phyloP scores from a whole-genome alignment of 345 rosid species.

The Adansonia digitata region DNA sequence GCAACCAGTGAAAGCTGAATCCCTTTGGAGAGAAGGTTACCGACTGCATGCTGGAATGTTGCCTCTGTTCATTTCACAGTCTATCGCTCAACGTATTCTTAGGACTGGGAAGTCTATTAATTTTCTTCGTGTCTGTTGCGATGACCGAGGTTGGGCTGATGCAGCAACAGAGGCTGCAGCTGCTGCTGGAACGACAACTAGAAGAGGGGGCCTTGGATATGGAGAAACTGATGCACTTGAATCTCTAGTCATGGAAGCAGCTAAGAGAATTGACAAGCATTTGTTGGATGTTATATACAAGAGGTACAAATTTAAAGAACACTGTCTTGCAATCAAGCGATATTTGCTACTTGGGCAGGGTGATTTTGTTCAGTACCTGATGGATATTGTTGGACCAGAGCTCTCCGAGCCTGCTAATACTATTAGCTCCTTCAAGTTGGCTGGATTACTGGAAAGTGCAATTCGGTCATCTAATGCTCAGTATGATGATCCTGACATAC shows the following conservation, averaged over 20 bases:
- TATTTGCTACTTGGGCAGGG: conserved; percentile 97
- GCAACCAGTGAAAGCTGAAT: conserved; percentile 90
- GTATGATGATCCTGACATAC: conserved; percentile 83
- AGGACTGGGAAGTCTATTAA: conserved; percentile 97
- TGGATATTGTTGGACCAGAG: conserved; percentile 62
- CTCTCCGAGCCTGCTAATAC: conserved; percentile 98
- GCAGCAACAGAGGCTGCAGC: conserved; percentile 86
- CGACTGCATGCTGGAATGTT: conserved; percentile 48
- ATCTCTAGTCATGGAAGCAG: conserved; percentile 83
- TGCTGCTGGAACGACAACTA: conserved; percentile 89
- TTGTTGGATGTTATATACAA: conserved; percentile 75
- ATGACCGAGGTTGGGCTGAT: conserved; percentile 93
- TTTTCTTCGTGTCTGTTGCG: conserved; percentile 78
- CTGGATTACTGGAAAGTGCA: conserved; percentile 92
- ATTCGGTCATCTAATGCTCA: conserved; percentile 96
- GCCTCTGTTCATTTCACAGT: conserved; percentile 84
- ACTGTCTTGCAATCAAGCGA: conserved; percentile 92
- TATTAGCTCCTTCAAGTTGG: conserved; percentile 88
- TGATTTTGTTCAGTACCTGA: conserved; percentile 72
- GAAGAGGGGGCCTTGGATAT: conserved; percentile 89
- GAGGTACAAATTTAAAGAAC: conserved; percentile 81
- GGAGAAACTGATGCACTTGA: conserved; percentile 98
- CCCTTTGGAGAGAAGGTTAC: conserved; percentile 98
- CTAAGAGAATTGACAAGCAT: conserved; percentile 94
- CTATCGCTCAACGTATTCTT: conserved; percentile 83